Evolutionary conservation across 495 filamentous ascomycete genomes (phyloP), one percentile per base, ranked within the genome.

Genomic region (Aspergillus nidulans): DNA sequence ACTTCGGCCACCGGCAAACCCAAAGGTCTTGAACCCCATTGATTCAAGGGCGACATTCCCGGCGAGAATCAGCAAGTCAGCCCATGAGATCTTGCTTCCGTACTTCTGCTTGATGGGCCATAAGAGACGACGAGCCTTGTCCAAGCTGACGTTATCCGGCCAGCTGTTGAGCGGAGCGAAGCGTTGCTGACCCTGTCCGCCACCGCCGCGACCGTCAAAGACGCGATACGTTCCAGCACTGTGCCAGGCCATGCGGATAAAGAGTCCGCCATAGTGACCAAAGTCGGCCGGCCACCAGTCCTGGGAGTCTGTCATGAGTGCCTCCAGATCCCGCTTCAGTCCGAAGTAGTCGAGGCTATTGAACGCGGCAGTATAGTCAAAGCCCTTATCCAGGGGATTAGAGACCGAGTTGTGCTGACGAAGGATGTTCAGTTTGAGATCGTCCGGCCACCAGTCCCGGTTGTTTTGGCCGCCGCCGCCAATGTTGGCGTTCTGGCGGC

Each of bases 51-150:
- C 85, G 6, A 88, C 85, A 63, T 89, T 89, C 56, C 86, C 86
- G 23, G 84, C 80, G 34, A 89, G 74, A 25, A 89, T 75, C 32
- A 86, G 55, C 58, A 89, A 68, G 62, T 89, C 86, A 23, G 85
- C 83, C 86, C 86, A 89, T 4, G 86, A 89, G 66, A 89, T 85
- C 77, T 87, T 88, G 79, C 81, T 79, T 66, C 86, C 86, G 63
- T 89, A 89, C 77, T 89, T 89, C 62, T 88, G 84, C 76, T 89
- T 89, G 72, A 89, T 82, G 62, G 86, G 86, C 86, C 86, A 89
- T 49, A 89, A 69, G 54, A 89, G 80, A 56, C 86, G 85, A 49
- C 86, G 86, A 32, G 85, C 85, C 79, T 89, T 89, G 79, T 89
- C 86, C 45, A 89, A 78, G 60, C 76, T 82, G 56, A 83, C 85